Conservation (phyloP, 345 rosid genomes). For the Carallia pectinifolia region DNA sequence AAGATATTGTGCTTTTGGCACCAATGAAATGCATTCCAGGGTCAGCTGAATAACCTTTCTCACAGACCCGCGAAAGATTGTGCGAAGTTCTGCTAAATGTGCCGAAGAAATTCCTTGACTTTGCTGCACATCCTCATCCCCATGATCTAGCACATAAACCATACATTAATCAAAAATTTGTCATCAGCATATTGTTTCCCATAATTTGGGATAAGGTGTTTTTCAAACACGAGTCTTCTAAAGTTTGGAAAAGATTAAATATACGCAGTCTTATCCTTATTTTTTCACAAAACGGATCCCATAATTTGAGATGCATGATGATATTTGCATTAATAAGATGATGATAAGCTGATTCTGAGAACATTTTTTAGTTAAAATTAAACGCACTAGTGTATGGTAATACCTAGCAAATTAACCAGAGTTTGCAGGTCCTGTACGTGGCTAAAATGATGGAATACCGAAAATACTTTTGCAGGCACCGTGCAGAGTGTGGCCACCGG, state of each 20-base stretch:
- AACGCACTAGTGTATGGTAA: not conserved
- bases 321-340: too few species aligned
- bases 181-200: too few species aligned
- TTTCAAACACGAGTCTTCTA: too few species aligned
- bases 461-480: slow-evolving; percentile 39
- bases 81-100: slow-evolving; percentile 36
- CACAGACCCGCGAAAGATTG: slow-evolving; percentile 20
- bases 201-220: too few species aligned
- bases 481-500: slow-evolving; percentile 49
- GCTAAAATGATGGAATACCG: slow-evolving; percentile 34
- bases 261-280: too few species aligned
- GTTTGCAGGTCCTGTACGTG: slow-evolving; percentile 17
- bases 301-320: too few species aligned
- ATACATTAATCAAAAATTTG: not conserved
- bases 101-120: slow-evolving; percentile 40
- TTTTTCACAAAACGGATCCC: too few species aligned
- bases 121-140: slow-evolving; percentile 35
- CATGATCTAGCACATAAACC: slow-evolving; percentile 17
- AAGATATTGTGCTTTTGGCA: slow-evolving; percentile 47
- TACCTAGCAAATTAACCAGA: slow-evolving; percentile 31
- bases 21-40: slow-evolving; percentile 42
- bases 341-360: too few species aligned
- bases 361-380: too few species aligned
- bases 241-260: too few species aligned
- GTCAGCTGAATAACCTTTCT: slow-evolving; percentile 26